Percentiles rank a stretch among this genome's conserved stretches.
These are phyloP conservation scores for Cyclaneusma minus DNA, from an alignment of 2,329 filamentous ascomycete species.

Conservation along the genomic window DNA sequence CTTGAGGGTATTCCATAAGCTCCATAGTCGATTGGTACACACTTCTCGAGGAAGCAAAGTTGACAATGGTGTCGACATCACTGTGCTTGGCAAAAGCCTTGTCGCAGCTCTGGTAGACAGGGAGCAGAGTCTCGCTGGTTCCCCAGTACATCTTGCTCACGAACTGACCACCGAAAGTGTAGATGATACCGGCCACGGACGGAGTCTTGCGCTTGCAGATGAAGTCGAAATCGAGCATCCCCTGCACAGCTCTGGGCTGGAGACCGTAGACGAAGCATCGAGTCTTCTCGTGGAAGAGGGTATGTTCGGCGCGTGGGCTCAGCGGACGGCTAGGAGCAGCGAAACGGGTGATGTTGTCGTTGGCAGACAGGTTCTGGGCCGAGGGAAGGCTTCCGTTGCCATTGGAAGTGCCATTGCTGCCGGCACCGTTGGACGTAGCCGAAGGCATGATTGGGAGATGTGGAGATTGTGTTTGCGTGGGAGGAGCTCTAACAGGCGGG, in stretches of 20 bases:
- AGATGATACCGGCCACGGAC: conserved; percentile 97
- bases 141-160: conserved; percentile 99
- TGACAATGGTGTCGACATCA: conserved; percentile 95
- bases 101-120: conserved; percentile 86
- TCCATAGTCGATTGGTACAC: conserved; percentile 99
- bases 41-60: conserved; percentile 97
- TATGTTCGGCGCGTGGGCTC: conserved; percentile 76
- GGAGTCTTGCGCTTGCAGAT: conserved; percentile 98
- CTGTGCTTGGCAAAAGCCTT: conserved; percentile 95
- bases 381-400: conserved; percentile 7
- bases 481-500: conserved; percentile 1
- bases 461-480: conserved; percentile 5
- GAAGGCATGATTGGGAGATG: conserved; percentile 16
- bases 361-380: conserved; percentile 47
- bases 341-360: conserved; percentile 98
- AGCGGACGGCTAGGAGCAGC: conserved; percentile 79
- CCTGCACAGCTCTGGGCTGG: conserved; percentile 83
- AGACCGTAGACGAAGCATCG: conserved; percentile 99
- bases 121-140: conserved; percentile 95
- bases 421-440: conserved; percentile 27
- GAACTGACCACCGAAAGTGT: conserved; percentile 99
- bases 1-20: conserved; percentile 90
- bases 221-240: conserved; percentile 99
- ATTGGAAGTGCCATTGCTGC: conserved; percentile 27
- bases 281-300: conserved; percentile 98